Evolutionary conservation across 345 rosid species (phyloP).

Genomic region (Lepidium sativum): DNA sequence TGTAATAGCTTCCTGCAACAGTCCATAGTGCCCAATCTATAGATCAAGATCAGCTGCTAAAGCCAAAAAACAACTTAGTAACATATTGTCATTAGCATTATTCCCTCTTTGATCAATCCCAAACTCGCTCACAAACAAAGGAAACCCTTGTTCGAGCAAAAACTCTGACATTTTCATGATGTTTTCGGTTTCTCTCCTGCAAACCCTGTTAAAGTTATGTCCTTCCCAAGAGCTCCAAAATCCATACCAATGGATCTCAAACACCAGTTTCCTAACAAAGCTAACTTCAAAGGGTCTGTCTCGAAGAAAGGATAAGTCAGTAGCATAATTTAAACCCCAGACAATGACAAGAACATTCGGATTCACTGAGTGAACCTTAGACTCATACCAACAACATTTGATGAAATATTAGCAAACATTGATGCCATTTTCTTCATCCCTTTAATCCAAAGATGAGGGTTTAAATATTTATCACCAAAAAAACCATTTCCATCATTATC

Average conservation of each 20-base stretch:
- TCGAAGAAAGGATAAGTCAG: conserved; percentile 48
- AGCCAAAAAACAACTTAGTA: conserved; percentile 61
- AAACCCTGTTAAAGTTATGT: conserved; percentile 57
- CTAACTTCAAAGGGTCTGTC: conserved; percentile 37
- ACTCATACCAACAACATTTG: conserved; percentile 76
- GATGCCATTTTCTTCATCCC: conserved; percentile 65
- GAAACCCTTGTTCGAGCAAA: conserved; percentile 48
- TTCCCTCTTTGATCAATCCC: conserved; percentile 70
- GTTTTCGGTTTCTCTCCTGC: conserved; percentile 50
- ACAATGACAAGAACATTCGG: conserved; percentile 69
- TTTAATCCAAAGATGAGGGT: conserved; percentile 59
- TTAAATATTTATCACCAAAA: conserved; percentile 63
- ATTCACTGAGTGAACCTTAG: conserved; percentile 72
- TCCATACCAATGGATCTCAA: conserved; percentile 80
- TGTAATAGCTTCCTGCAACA: conserved; percentile 64
- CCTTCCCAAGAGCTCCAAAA: conserved; percentile 68
- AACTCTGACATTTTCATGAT: conserved; percentile 47
- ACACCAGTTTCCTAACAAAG: conserved; percentile 54
- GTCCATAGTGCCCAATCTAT: conserved; percentile 91
- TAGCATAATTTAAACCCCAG: conserved; percentile 67
- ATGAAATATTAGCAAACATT: conserved; percentile 44
- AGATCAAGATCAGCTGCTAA: conserved; percentile 69
- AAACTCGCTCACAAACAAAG: conserved; percentile 61
- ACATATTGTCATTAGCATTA: conserved; percentile 63
- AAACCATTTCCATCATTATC: conserved; percentile 74